Percentiles rank a stretch among this genome's conserved stretches.
These are phyloP conservation scores for Pestalotiopsis fici DNA, from an alignment of 2,329 filamentous ascomycete genomes.

Conservation along the genomic window DNA sequence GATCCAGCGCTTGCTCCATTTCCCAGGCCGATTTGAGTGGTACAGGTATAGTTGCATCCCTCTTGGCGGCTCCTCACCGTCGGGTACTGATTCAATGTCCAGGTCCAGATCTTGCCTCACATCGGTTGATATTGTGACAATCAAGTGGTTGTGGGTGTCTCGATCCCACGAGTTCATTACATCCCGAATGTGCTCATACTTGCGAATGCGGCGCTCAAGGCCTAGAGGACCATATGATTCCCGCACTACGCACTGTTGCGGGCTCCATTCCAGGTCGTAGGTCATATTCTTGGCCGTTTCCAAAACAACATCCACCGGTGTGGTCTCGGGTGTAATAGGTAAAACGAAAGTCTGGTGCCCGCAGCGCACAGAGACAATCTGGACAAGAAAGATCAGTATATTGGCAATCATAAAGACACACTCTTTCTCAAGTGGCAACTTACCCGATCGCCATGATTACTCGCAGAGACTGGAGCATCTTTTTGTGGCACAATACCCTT, in stretches of 20 bases:
- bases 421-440: slow-evolving; percentile 32
- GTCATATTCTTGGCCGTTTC: slow-evolving; percentile 65
- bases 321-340: slow-evolving; percentile 75
- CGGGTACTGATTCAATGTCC: slow-evolving; percentile 64
- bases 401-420: neutral
- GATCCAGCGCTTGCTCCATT: slow-evolving; percentile 86
- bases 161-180: slow-evolving; percentile 92
- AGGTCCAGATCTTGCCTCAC: slow-evolving; percentile 61
- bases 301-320: slow-evolving; percentile 70
- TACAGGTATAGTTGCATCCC: slow-evolving; percentile 74
- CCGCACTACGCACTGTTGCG: slow-evolving; percentile 68
- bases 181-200: slow-evolving; percentile 84
- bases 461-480: slow-evolving; percentile 79
- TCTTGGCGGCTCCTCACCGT: slow-evolving; percentile 56
- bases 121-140: slow-evolving; percentile 63
- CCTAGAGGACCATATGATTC: slow-evolving; percentile 77
- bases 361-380: slow-evolving; percentile 74
- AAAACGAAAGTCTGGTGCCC: slow-evolving; percentile 69
- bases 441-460: slow-evolving; percentile 77
- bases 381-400: slow-evolving; percentile 22
- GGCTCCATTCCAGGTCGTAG: slow-evolving; percentile 57
- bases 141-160: slow-evolving; percentile 74
- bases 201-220: slow-evolving; percentile 78
- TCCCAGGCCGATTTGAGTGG: slow-evolving; percentile 78
- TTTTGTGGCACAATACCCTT: slow-evolving; percentile 51